Base-by-base conservation (phyloP, 2,329 filamentous ascomycete genomes). In the Fusarium camptoceras region DNA sequence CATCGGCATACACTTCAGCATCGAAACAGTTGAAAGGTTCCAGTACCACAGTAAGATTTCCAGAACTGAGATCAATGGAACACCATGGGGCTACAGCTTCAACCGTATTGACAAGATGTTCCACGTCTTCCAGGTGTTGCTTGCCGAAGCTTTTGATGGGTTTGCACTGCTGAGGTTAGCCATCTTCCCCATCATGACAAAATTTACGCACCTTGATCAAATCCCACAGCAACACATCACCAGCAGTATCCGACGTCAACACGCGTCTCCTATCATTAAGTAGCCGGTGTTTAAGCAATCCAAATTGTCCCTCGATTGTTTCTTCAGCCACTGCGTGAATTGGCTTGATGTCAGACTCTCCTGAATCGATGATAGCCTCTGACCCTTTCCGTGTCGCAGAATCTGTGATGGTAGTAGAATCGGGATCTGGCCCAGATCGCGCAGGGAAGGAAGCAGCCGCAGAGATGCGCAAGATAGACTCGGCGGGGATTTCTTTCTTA, bases 1-100 rank as follows among this genome's bases (percentile, higher is more conserved):
- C 94, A 77, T 99, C 96, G 2, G 94, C 95, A 78, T 99, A 99
- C 80, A 97, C 92, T 77, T 99, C 96, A 18, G 94, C 96, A 80
- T 99, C 96, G 74, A 99, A 99, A 78, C 94, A 98, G 73, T 97
- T 97, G 76, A 96, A 97, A 42, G 94, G 93, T 77, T 99, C 96
- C 20, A 99, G 81, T 20, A 97, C 91, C 5, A 98, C 95, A 4
- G 94, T 95, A 58, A 99, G 84, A 67, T 93, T 94, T 37, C 96
- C 96, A 7, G 95, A 98, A 73, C 95, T 91, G 22, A 95, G 94
- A 76, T 99, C 94, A 55, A 98, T 92, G 3, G 93, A 93, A 78
- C 96, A 99, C 96, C 96, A 99, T 56, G 97, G 95, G 7, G 95
- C 92, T 41, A 98, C 93, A 31, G 91, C 94, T 77, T 97, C 94